phyloP scores from a whole-genome alignment of 371 early-diverging fungal species.

The Chytridium lagenaria region DNA sequence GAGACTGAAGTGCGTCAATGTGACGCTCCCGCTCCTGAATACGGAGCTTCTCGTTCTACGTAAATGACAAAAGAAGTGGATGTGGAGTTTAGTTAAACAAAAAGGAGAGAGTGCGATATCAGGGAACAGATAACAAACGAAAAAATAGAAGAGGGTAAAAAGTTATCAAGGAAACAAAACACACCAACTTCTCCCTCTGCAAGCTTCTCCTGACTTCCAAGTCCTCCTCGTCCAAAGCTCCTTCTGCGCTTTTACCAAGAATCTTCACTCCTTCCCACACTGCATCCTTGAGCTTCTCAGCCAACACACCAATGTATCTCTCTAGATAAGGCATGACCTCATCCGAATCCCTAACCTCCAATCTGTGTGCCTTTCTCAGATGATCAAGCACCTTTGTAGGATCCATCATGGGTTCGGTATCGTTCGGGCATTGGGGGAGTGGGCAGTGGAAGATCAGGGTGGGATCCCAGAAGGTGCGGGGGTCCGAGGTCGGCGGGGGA shows the following conservation, averaged over 20 bases:
- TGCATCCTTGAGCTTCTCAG: constrained; percentile 14
- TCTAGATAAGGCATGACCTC: constrained; percentile 85
- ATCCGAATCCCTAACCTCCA: constrained; percentile 73
- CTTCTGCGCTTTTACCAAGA: constrained; percentile 69
- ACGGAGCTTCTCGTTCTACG: constrained; percentile 73
- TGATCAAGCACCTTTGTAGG: constrained; percentile 73
- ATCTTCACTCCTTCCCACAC: constrained; percentile 29
- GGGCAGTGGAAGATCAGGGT: constrained; percentile 37
- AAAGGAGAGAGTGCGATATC: too few relatives aligned
- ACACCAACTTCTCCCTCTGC: constrained; percentile 74
- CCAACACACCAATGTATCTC: constrained; percentile 75
- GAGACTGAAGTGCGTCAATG: constrained; percentile 60
- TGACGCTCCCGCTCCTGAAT: constrained; percentile 82
- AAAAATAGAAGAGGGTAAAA: too few relatives aligned
- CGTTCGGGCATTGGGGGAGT: constrained; percentile 38
- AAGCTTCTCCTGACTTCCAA: constrained; percentile 73
- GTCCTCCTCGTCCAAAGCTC: constrained; percentile 54
- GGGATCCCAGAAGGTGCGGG: constrained; percentile 33
- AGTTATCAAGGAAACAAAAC: constrained; percentile 2
- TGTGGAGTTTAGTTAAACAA: not conserved
- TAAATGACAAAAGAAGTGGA: not conserved
- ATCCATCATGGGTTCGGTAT: constrained; percentile 65
- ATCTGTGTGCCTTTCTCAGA: constrained; percentile 67
- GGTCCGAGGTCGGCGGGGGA: constrained; percentile 15
- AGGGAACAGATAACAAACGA: too few relatives aligned